Evolutionary conservation across 225 moss, liverwort and hornwort species (phyloP), one percentile per base, ranked within the genome.

Genomic region (Climacium dendroides): DNA sequence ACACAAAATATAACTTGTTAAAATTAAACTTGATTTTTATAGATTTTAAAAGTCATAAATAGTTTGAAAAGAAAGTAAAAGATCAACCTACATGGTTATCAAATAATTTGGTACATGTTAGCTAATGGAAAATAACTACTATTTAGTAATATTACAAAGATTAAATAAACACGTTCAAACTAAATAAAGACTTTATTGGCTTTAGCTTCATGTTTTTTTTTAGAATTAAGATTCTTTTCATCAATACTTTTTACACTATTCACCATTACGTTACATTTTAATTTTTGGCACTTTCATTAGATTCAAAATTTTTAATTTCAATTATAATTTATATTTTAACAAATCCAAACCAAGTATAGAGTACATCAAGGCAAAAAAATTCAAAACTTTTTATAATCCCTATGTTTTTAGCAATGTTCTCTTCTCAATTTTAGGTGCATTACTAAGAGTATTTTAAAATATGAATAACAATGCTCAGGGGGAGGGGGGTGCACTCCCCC

Each of bases 301-400:
- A 48, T 48, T 12, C 48, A 12, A 48, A 12, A 48, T 48, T 12
- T 48, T 48, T 48, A 10, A 48, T 48, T 48, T 12, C 13, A 48
- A 12, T 12, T 48, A 9, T 3, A 48, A 48, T n/a, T 48, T 12
- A 48, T 48, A 3, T 48, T 12, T 8, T 48, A 12, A 48, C 8
- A 3, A 48, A 48, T 48, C 48, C 13, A 48, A 48, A 3, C 48
- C 48, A 12, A 48, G 48, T 13, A 48, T 48, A 48, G 48, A 4
- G 12, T 12, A 58, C 24, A 69, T 69, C 0, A 69, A 13, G 7
- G n/a, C 0, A 6, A 1, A 7, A 23, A 7, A 7, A 3, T 13
- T 37, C 5, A 5, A 19, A 2, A 2, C 4, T 16, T 63, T 63
- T 22, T 1, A 7, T 5, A 0, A 15, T 6, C 66, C 20, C 5